These are phyloP conservation scores for Tetrahymena elliotti DNA, from an alignment of 73 alveolate genomes.

Conservation along the genomic window DNA sequence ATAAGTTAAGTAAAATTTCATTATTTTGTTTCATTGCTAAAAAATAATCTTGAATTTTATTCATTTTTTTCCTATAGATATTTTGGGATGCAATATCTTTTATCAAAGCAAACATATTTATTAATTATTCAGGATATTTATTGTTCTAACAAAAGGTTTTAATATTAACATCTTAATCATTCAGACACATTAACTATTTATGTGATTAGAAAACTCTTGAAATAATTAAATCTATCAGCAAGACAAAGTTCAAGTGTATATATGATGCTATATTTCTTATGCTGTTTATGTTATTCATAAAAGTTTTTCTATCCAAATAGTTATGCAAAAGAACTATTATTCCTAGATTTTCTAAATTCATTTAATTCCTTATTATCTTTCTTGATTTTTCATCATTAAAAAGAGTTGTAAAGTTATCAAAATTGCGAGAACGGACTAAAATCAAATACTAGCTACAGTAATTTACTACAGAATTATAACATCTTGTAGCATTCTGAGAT, in stretches of 20 bases:
- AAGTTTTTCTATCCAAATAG: background rate
- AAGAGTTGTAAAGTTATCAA: background rate
- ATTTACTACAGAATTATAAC: background rate
- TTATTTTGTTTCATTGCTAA: background rate
- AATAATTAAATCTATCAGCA: background rate
- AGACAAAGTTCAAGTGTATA: background rate
- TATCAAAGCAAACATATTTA: background rate
- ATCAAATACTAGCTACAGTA: background rate
- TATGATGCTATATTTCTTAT: background rate
- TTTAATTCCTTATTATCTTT: background rate
- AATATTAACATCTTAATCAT: background rate
- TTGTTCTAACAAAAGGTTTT: background rate
- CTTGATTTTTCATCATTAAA: background rate
- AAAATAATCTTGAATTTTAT: background rate
- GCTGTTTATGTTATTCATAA: background rate
- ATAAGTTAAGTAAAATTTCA: background rate
- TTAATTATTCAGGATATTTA: background rate
- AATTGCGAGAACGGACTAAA: background rate
- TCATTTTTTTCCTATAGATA: background rate
- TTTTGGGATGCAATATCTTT: background rate
- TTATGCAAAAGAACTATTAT: background rate
- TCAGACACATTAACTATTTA: background rate
- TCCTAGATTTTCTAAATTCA: background rate
- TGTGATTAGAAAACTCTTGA: background rate
- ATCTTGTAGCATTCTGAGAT: background rate